These are phyloP conservation scores for Hypoxylon sp. DNA, from an alignment of 2,329 filamentous ascomycete genomes.

Conservation along the genomic window DNA sequence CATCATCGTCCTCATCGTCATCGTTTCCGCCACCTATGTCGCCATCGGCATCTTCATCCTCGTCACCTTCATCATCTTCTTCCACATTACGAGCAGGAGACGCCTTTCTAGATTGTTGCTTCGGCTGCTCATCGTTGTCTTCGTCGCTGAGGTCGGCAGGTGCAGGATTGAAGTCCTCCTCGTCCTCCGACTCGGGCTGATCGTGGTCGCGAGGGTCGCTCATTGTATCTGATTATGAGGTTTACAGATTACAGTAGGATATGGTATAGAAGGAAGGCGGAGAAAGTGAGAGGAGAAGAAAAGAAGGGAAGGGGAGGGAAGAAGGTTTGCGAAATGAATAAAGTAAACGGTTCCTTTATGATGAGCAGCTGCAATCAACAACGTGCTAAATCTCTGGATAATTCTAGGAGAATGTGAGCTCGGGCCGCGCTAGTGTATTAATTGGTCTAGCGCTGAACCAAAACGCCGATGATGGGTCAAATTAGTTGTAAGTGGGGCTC, in stretches of 20 bases:
- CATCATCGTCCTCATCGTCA: slow-evolving; percentile 72
- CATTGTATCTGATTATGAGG: slow-evolving; percentile 58
- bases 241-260: slow-evolving; percentile 6
- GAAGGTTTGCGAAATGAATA: slow-evolving; percentile 22
- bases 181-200: slow-evolving; percentile 75
- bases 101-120: slow-evolving; percentile 40
- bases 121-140: slow-evolving; percentile 64
- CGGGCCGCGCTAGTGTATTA: slow-evolving; percentile 7
- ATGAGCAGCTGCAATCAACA: slow-evolving; percentile 32
- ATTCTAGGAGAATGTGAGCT: slow-evolving; percentile 39
- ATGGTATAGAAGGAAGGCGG: neutral
- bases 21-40: slow-evolving; percentile 65
- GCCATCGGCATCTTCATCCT: slow-evolving; percentile 63
- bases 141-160: slow-evolving; percentile 81
- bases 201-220: slow-evolving; percentile 66
- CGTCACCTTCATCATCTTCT: slow-evolving; percentile 64
- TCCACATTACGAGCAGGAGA: slow-evolving; percentile 52
- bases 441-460: neutral
- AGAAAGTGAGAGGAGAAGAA: slow-evolving; percentile 10
- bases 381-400: slow-evolving; percentile 40
- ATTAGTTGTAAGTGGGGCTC: neutral
- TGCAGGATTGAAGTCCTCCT: slow-evolving; percentile 90
- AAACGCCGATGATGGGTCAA: neutral
- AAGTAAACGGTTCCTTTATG: slow-evolving; percentile 41
- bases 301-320: slow-evolving; percentile 3